Conservation (phyloP, 331 rosid genomes). For the Quercus tomentella region DNA sequence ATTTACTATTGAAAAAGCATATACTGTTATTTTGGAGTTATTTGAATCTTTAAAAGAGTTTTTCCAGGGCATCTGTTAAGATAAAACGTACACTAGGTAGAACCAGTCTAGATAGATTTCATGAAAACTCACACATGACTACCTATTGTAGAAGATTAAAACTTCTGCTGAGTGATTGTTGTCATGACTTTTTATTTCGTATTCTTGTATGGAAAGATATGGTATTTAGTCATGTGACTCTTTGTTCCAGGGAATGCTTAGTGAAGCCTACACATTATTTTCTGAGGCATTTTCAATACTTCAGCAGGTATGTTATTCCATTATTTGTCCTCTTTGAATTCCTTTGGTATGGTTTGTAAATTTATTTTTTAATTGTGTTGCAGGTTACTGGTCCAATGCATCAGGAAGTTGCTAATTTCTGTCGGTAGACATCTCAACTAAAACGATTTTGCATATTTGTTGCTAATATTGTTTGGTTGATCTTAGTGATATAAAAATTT, state of each 20-base stretch:
- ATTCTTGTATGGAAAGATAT: not conserved
- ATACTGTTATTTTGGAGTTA: not conserved
- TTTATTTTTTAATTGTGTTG: not conserved
- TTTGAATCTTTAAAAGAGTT: not conserved
- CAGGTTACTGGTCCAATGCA: conserved; percentile 99
- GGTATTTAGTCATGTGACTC: not conserved
- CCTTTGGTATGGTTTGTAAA: not conserved
- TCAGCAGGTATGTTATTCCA: conserved; percentile 68
- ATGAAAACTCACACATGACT: not conserved
- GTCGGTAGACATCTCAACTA: conserved; percentile 55
- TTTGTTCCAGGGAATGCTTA: conserved; percentile 87
- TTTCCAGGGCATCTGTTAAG: not conserved
- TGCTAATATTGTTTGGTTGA: conserved; percentile 2
- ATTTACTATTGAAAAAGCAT: not conserved
- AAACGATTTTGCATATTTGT: conserved; percentile 5
- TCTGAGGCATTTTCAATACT: conserved; percentile 94
- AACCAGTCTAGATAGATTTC: not conserved
- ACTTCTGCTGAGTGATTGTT: not conserved
- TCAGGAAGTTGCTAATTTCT: conserved; percentile 98
- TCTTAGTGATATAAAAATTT: not conserved
- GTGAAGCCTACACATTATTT: conserved; percentile 91
- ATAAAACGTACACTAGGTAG: not conserved
- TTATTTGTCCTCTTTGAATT: conserved; percentile 9
- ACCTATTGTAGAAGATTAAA: not conserved
- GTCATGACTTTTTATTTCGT: not conserved